These are phyloP conservation scores for Zopfia rhizophila DNA, from an alignment of 2,329 filamentous ascomycete genomes.

Conservation along the genomic window DNA sequence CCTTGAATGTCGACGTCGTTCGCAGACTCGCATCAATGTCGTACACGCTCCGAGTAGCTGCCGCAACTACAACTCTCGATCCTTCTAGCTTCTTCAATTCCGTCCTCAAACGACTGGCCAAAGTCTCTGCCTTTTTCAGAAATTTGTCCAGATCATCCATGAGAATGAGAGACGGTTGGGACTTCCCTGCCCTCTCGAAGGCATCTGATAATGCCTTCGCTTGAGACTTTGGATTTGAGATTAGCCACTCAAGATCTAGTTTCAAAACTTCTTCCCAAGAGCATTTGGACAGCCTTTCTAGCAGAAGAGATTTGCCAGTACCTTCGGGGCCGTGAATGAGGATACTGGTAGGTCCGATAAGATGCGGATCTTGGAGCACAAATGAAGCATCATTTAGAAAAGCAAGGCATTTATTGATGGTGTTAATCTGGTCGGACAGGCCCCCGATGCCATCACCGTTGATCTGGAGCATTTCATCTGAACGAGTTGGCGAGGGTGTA, in stretches of 20 bases:
- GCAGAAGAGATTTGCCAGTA: constrained; percentile 82
- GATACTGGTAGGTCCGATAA: constrained; percentile 64
- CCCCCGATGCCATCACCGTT: constrained; percentile 70
- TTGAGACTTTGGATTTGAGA: constrained; percentile 53
- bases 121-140: constrained; percentile 42
- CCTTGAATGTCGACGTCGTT: constrained; percentile 70
- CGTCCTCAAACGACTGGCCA: constrained; percentile 33
- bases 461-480: constrained; percentile 38
- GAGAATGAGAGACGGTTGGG: constrained; percentile 79
- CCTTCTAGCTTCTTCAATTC: constrained; percentile 63
- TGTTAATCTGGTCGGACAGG: constrained; percentile 69
- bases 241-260: constrained; percentile 60
- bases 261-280: constrained; percentile 77
- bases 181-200: constrained; percentile 74
- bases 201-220: constrained; percentile 70
- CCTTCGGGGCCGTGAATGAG: constrained; percentile 84
- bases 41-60: constrained; percentile 76
- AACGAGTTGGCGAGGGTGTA: constrained; percentile 12
- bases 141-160: constrained; percentile 82
- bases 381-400: constrained; percentile 33
- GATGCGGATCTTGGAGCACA: constrained; percentile 30
- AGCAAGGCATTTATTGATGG: constrained; percentile 74
- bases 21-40: constrained; percentile 77
- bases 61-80: constrained; percentile 75
- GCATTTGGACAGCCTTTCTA: constrained; percentile 71